Evolutionary conservation across 805 yeast genomes (phyloP).

Genomic region (Gaillardinia entomophila): DNA sequence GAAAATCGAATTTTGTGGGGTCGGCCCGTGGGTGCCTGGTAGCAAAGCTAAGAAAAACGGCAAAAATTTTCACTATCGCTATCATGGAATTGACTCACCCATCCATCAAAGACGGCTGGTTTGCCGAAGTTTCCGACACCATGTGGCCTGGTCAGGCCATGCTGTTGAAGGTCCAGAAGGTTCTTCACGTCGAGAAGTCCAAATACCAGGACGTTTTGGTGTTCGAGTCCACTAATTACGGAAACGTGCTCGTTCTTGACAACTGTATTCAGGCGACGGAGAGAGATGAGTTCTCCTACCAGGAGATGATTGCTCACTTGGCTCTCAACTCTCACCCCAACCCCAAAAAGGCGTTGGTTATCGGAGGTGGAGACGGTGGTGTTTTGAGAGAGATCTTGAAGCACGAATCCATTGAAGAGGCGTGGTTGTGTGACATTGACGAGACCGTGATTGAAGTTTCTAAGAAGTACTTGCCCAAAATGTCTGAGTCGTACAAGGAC

Average conservation of each 20-base stretch:
- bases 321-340: conserved; percentile 90
- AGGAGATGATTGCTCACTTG: conserved; percentile 95
- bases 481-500: conserved; percentile 78
- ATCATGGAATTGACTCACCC: conserved; percentile 46
- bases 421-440: conserved; percentile 90
- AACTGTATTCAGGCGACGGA: conserved; percentile 95
- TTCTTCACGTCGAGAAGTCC: conserved; percentile 79
- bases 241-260: conserved; percentile 91
- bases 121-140: conserved; percentile 88
- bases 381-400: conserved; percentile 92
- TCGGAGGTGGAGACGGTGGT: conserved; percentile 99
- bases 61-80: conserved; percentile 1
- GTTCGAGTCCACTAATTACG: conserved; percentile 89
- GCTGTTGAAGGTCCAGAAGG: conserved; percentile 81
- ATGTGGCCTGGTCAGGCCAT: conserved; percentile 99
- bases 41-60: too few species aligned
- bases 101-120: conserved; percentile 83
- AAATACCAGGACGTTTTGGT: conserved; percentile 91
- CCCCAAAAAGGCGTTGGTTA: conserved; percentile 89
- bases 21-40: neutral
- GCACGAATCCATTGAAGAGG: conserved; percentile 81
- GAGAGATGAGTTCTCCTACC: conserved; percentile 95
- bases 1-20: too few species aligned
- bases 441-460: conserved; percentile 86
- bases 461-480: conserved; percentile 79